Percentiles rank a stretch among this genome's conserved stretches.
Conservation (phyloP, 2,329 filamentous ascomycete genomes). For the Davidsoniella virescens region DNA sequence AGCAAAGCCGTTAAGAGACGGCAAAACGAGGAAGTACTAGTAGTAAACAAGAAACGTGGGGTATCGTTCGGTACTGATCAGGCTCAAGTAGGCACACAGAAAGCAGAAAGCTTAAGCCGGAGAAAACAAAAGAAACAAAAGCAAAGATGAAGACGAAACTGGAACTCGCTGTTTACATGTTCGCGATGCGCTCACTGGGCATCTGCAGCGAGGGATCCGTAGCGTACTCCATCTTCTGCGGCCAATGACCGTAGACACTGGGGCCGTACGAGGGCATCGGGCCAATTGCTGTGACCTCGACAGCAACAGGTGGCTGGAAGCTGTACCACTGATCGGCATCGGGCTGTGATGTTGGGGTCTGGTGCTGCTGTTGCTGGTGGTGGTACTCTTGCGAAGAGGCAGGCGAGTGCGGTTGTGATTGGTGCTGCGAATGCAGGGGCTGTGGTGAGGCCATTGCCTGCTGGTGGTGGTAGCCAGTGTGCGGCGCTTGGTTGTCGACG, state of each 20-base stretch:
- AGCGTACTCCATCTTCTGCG: slow-evolving; percentile 36
- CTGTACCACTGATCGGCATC: slow-evolving; percentile 38
- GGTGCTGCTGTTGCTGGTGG: slow-evolving; percentile 19
- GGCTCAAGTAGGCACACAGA: slow-evolving; percentile 11
- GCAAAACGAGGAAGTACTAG: slow-evolving; percentile 4
- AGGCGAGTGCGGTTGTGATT: slow-evolving; percentile 21
- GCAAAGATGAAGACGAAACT: slow-evolving; percentile 3
- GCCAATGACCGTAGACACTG: slow-evolving; percentile 37
- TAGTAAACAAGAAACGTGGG: slow-evolving; percentile 13
- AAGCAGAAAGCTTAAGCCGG: slow-evolving; percentile 1
- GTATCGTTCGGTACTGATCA: slow-evolving; percentile 14
- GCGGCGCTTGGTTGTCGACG: slow-evolving; percentile 22
- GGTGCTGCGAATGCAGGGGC: slow-evolving; percentile 20
- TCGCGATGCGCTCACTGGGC: slow-evolving; percentile 41
- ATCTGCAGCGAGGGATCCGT: slow-evolving; percentile 42
- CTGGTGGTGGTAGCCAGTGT: slow-evolving; percentile 18
- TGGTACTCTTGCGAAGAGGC: slow-evolving; percentile 18
- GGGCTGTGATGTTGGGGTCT: slow-evolving; percentile 22
- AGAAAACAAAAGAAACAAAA: slow-evolving; percentile 9
- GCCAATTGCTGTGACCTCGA: slow-evolving; percentile 39
- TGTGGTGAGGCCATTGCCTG: slow-evolving; percentile 18
- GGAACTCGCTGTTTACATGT: slow-evolving; percentile 25
- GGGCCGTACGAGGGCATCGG: slow-evolving; percentile 33
- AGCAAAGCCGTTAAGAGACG: slow-evolving; percentile 6
- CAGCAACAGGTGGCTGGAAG: slow-evolving; percentile 33